Conservation (phyloP, 306 rosid genomes). For the Luffa acutangula region DNA sequence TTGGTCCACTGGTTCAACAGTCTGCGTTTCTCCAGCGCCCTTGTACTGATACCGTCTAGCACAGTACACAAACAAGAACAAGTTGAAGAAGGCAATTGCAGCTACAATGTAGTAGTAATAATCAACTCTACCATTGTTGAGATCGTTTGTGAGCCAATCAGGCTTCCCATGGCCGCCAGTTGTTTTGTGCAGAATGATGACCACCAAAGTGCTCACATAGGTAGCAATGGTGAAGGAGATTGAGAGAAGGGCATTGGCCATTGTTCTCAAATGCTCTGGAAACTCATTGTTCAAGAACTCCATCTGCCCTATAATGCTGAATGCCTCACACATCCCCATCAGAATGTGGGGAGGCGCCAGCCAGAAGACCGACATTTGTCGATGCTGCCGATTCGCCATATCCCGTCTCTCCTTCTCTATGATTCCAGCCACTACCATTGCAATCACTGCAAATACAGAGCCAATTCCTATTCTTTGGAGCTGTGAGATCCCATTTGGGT, state of each 20-base stretch:
- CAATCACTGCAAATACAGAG: conserved; percentile 29
- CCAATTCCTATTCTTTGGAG: conserved; percentile 60
- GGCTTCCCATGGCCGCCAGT: conserved; percentile 20
- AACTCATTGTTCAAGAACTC: conserved; percentile 57
- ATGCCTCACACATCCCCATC: conserved; percentile 60
- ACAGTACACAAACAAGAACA: conserved; percentile 33
- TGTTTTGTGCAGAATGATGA: conserved; percentile 30
- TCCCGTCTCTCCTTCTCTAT: conserved; percentile 41
- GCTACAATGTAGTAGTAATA: conserved; percentile 52
- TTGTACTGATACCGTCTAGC: conserved; percentile 44
- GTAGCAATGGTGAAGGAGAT: conserved; percentile 41
- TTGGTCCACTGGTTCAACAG: conserved; percentile 10
- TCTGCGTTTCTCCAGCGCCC: neutral
- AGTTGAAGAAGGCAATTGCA: conserved; percentile 30
- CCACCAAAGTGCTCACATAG: conserved; percentile 38
- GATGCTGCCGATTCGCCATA: neutral
- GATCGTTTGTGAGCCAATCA: conserved; percentile 57
- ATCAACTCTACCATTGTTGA: conserved; percentile 56
- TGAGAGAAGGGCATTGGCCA: conserved; percentile 47
- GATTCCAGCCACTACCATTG: conserved; percentile 46
- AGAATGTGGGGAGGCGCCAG: conserved; percentile 39
- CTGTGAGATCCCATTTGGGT: conserved; percentile 48
- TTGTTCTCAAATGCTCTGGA: conserved; percentile 56
- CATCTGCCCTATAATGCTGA: conserved; percentile 39
- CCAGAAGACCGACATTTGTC: conserved; percentile 37